Base-by-base conservation (phyloP, 441 rosid species). In the Jatropha podagrica region DNA sequence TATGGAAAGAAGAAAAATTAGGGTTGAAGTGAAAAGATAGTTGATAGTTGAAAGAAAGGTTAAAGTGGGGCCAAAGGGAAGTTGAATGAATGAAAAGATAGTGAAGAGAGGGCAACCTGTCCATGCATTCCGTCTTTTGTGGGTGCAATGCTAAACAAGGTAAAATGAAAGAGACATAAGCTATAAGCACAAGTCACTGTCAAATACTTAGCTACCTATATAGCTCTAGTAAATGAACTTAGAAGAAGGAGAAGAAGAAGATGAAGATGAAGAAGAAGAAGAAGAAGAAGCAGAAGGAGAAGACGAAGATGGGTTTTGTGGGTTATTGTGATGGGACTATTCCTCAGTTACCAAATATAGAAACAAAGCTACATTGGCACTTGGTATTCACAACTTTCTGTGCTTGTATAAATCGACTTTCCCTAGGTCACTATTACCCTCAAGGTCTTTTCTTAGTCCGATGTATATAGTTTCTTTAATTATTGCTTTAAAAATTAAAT, bases 121-220 rank as follows among this genome's bases (percentile, higher is more conserved):
- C 76, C 52, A 71, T 42, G 79, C 79, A 59, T 76, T 82, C 95
- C 92, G 81, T 86, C 87, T 84, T 88, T 89, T 85, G 92, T 89
- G 95, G 90, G 89, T 90, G 89, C 88, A 87, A 85, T 86, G 90
- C 89, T 87, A 88, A 88, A 85, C 71, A 77, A 58, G 92, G 98
- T 81, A 90, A 87, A 10, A 46, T 85, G 94, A 91, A 76, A 81
- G 78, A 44, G 95, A 93, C 93, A 61, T 74, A 80, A 76, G 86
- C 82, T 70, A 60, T 58, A 77, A 74, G 81, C 94, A 83, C 78
- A 82, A 75, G 82, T 79, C 82, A 72, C 44, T 42, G 12, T 73
- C 77, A 68, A 37, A 14, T 62, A 37, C 65, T 13, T 62, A 62
- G 65, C 65, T 62, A 37, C 3, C 42, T 32, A 3, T 32, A n/a